Conservation (phyloP, 1,284 basidiomycete species). For the Kwoniella shivajii region DNA sequence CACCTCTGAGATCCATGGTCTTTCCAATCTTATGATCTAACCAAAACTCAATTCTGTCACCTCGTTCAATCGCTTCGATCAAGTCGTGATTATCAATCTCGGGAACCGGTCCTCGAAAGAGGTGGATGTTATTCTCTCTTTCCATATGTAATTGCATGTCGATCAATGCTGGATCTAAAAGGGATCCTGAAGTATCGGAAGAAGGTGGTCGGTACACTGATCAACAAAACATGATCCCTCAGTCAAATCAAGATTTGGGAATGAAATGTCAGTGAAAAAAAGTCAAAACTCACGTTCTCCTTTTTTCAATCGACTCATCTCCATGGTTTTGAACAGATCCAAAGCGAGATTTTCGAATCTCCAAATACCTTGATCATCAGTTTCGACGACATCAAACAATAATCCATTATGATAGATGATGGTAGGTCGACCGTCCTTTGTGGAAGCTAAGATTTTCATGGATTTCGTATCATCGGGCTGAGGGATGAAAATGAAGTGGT, state of each 20-base stretch:
- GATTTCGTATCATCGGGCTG: neutral
- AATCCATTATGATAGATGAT: neutral
- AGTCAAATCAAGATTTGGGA: neutral
- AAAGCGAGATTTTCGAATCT: neutral
- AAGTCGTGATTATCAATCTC: neutral
- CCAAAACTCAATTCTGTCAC: slow-evolving; percentile 1
- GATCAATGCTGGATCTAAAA: neutral
- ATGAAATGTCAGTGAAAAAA: neutral
- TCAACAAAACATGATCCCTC: neutral
- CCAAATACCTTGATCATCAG: neutral
- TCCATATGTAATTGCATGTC: neutral
- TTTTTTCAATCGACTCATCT: neutral
- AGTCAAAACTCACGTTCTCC: neutral
- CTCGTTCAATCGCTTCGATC: neutral
- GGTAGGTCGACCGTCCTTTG: neutral
- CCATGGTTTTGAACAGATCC: neutral
- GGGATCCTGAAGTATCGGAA: neutral
- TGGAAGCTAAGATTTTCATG: neutral
- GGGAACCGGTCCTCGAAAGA: neutral
- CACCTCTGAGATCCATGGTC: neutral
- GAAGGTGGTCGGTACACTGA: neutral
- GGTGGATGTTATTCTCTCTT: neutral
- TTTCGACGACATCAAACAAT: neutral
- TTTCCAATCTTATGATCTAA: neutral
- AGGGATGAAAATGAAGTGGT: neutral